Percentiles rank a stretch among this genome's conserved stretches.
These are phyloP conservation scores for Mycena floridula DNA, from an alignment of 768 basidiomycete species.

Conservation along the genomic window DNA sequence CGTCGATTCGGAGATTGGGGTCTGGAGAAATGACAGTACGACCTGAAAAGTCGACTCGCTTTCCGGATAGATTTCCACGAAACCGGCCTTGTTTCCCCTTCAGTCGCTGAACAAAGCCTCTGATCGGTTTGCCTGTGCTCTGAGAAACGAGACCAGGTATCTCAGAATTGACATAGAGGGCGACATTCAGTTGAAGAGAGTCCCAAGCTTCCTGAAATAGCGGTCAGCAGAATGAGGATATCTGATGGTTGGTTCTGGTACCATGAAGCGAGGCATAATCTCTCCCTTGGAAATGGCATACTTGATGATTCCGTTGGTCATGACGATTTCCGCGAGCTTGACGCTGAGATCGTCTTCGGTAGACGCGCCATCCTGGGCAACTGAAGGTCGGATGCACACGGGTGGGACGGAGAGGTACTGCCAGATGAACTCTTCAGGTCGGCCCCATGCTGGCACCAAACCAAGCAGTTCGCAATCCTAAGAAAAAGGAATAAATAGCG, in stretches of 20 bases:
- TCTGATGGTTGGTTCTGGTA: constrained; percentile 15
- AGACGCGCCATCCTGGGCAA: constrained; percentile 95
- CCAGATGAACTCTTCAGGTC: constrained; percentile 98
- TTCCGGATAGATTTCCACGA: constrained; percentile 95
- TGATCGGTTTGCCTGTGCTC: constrained; percentile 88
- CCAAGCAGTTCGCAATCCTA: constrained; percentile 96
- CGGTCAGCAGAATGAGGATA: constrained; percentile 1
- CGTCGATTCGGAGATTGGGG: constrained; percentile 97
- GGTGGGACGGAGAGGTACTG: constrained; percentile 98
- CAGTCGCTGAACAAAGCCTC: constrained; percentile 94
- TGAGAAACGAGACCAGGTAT: constrained; percentile 87
- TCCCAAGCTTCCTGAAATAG: constrained; percentile 90
- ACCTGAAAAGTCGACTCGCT: constrained; percentile 97
- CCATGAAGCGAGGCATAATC: constrained; percentile 88
- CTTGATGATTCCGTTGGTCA: constrained; percentile 89
- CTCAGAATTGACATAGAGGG: constrained; percentile 98
- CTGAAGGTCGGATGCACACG: constrained; percentile 94
- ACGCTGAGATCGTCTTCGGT: constrained; percentile 98
- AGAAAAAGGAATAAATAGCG: background rate
- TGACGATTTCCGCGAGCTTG: constrained; percentile 95
- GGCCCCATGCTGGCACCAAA: constrained; percentile 77
- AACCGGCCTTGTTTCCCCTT: constrained; percentile 99
- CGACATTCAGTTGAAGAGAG: constrained; percentile 88
- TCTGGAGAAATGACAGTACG: constrained; percentile 99
- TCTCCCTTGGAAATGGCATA: constrained; percentile 84